Evolutionary conservation across 495 filamentous ascomycete species (phyloP), one percentile per base, ranked within the genome.

Genomic region (Talaromyces liani): DNA sequence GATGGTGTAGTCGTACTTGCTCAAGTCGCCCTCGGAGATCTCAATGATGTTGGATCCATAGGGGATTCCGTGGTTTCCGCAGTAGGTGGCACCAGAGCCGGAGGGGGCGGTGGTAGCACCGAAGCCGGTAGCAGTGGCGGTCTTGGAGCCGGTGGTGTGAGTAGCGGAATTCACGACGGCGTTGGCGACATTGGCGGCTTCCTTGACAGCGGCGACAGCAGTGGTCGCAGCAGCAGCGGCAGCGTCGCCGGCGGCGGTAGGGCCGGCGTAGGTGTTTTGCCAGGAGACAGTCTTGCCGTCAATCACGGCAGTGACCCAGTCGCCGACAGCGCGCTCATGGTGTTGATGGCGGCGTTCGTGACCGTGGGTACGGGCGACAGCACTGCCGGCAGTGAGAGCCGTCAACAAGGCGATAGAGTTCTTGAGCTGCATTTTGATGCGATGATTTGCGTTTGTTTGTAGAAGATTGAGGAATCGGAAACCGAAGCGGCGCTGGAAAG

Each of bases 281-380:
- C 87, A 91, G 14, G 82, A 81, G 36, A 80, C 79, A 55, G 83
- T 70, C 56, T 83, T 68, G 63, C 88, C 87, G 64, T 88, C 75
- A 64, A 91, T 90, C 51, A 79, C 84, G 56, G 85, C 86, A 31
- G 76, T 77, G 36, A 90, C 86, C 58, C 72, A 62, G 54, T 77
- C 74, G 60, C 78, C 77, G 10, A 79, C 72, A 51, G 33, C 75
- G 63, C 80, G 79, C 72, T 81, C 72, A 57, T 65, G 65, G 69
- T 74, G 73, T 51, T 70, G 67, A 62, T 80, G 77, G 64, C 78
- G 78, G 65, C 77, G 78, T 61, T 80, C 76, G 67, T 80, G 78
- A 63, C 73, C 76, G 71, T 80, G 78, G 27, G 73, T 62, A 66
- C 77, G 78, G 65, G 75, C 78, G 20, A 75, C 70, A 29, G 76